phyloP scores from a whole-genome alignment of 495 filamentous ascomycete genomes.

The Aspergillus kassunensis region DNA sequence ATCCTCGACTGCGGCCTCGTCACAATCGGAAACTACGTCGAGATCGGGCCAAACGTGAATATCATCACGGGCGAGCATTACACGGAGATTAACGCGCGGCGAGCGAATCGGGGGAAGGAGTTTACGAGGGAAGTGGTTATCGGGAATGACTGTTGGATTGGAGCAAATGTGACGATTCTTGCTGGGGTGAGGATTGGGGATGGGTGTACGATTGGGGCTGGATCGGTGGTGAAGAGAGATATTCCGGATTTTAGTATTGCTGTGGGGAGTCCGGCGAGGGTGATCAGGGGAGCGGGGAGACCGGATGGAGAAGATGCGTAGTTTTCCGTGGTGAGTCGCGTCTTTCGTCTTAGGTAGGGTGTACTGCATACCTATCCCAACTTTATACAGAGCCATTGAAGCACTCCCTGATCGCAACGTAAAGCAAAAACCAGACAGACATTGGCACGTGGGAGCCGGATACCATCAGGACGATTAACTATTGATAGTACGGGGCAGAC shows the following conservation, averaged over 20 bases:
- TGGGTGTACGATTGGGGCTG: constrained; percentile 44
- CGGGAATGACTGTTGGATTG: constrained; percentile 83
- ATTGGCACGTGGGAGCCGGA: too few species aligned
- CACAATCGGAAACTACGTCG: constrained; percentile 67
- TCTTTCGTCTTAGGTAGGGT: too few species aligned
- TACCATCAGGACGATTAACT: too few species aligned
- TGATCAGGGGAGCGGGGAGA: neutral
- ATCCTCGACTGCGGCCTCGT: constrained; percentile 73
- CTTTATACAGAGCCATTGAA: too few species aligned
- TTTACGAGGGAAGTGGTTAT: constrained; percentile 46
- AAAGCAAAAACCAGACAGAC: too few species aligned
- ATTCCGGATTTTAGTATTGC: constrained; percentile 39
- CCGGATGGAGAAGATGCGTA: too few species aligned
- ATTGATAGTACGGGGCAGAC: too few species aligned
- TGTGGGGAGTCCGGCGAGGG: constrained; percentile 27
- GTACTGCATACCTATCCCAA: too few species aligned
- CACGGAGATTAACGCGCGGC: constrained; percentile 63
- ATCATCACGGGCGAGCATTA: constrained; percentile 69
- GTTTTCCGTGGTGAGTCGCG: too few species aligned
- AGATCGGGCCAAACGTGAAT: constrained; percentile 68
- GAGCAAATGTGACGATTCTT: constrained; percentile 65
- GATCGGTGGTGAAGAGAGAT: constrained; percentile 46
- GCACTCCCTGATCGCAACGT: too few species aligned
- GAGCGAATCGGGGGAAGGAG: constrained; percentile 13
- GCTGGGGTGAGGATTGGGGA: constrained; percentile 61